Percentiles rank a stretch among this genome's conserved stretches.
Evolutionary conservation across 768 basidiomycete genomes (phyloP).

Genomic region (Mycena indigotica): DNA sequence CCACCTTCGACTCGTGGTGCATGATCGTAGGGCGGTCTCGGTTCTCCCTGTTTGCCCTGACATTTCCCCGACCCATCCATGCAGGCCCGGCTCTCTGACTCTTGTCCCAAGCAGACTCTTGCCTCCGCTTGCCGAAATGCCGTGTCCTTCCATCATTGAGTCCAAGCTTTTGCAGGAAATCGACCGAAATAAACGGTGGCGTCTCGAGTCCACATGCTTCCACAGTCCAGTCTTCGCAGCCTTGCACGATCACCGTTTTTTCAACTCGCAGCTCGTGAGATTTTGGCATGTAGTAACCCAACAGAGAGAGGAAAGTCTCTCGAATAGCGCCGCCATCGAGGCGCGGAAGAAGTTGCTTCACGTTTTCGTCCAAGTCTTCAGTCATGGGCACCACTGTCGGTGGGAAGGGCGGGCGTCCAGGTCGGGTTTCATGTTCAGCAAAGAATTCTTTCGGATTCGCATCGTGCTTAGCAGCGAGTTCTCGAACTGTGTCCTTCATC

Average conservation of each 20-base stretch:
- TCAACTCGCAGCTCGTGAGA: constrained; percentile 47
- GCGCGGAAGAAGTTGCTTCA: constrained; percentile 33
- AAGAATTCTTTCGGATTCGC: constrained; percentile 41
- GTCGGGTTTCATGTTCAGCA: constrained; percentile 1
- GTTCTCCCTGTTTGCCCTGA: not conserved
- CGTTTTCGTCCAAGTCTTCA: constrained; percentile 30
- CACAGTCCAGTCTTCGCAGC: constrained; percentile 62
- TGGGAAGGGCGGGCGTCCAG: constrained; percentile 18
- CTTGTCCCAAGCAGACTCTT: not conserved
- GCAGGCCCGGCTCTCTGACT: not conserved
- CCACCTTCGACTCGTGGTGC: not conserved
- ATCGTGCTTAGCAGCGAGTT: constrained; percentile 54
- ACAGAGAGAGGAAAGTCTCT: constrained; percentile 63
- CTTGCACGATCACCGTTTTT: constrained; percentile 50
- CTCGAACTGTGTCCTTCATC: constrained; percentile 45
- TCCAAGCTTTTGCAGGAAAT: constrained; percentile 49
- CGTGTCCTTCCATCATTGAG: constrained; percentile 27
- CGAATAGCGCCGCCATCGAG: constrained; percentile 55
- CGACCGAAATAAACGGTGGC: constrained; percentile 53
- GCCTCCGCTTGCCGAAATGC: constrained; percentile 15
- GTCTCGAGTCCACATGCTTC: constrained; percentile 53
- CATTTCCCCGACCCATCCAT: constrained; percentile 12
- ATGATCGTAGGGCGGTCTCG: not conserved
- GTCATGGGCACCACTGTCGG: constrained; percentile 23
- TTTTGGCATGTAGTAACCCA: constrained; percentile 73